Evolutionary conservation across 345 rosid genomes (phyloP), one percentile per base, ranked within the genome.

Genomic region (Rhizophora mangle): DNA sequence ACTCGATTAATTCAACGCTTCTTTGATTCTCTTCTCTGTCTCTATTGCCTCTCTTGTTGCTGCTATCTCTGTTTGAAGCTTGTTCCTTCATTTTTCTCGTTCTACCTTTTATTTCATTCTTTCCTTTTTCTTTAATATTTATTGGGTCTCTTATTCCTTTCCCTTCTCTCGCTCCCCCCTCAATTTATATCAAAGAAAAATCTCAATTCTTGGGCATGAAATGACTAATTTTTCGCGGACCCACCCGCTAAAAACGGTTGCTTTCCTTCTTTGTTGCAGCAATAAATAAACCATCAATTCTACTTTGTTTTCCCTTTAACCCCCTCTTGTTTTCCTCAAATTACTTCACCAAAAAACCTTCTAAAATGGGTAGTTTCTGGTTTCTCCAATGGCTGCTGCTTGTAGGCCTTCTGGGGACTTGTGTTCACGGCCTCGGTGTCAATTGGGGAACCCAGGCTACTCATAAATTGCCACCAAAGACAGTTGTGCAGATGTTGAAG

Each of bases 401-500:
- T 66, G 21, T 82, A 52, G 77, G 74, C 26, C 43, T 79, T 11
- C 51, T 80, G 68, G 72, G 74, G 34, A 64, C 54, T 57, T 71
- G 79, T 70, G 90, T 78, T 64, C 63, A 80, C 60, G 82, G 88
- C 36, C 72, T 93, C 11, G 98, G 97, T 59, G 86, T 93, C 65
- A 93, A 93, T 64, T 91, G 98, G 94, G 98, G 98, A 8, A 91
- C 96, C 5, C 82, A 82, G 87, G 85, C 97, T 21, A 70, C 84
- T 1, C 95, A 89, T 66, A 73, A 68, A 68, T 73, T 93, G 56
- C 88, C 90, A 22, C 87, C 96, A 8, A 69, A 75, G 30, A 84
- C 84, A 1, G 96, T 91, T 21, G 94, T 91, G 32, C 86, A 88
- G 73, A 79, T 91, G 90, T 29, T 94, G 46, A 81, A 83, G 67